These are phyloP conservation scores for Rosellinia necatrix DNA, from an alignment of 2,329 filamentous ascomycete genomes.

Conservation along the genomic window DNA sequence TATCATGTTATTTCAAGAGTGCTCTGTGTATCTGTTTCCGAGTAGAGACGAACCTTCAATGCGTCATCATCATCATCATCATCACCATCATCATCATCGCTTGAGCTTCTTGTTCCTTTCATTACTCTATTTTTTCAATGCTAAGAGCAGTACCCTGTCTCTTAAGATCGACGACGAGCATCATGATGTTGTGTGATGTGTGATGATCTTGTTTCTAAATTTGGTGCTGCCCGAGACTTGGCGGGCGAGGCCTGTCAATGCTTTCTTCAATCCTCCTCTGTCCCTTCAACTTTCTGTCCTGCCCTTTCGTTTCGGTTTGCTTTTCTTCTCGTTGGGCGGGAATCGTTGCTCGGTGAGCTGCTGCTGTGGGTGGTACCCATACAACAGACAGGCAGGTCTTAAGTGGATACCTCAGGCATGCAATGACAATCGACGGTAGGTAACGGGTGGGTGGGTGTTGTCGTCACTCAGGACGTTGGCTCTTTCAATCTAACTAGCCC, in stretches of 20 bases:
- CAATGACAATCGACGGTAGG: too few species aligned
- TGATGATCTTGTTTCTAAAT: slow-evolving; percentile 18
- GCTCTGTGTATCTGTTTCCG: too few species aligned
- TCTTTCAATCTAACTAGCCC: too few species aligned
- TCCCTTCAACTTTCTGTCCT: too few species aligned
- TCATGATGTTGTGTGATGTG: not conserved
- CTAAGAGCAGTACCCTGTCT: not conserved
- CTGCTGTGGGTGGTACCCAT: not conserved
- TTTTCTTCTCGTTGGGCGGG: not conserved
- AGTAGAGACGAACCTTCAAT: too few species aligned
- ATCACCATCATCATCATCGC: not conserved
- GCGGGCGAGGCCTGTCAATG: not conserved
- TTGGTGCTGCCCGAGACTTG: not conserved
- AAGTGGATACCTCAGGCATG: not conserved
- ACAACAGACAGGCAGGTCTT: not conserved
- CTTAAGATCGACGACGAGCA: not conserved
- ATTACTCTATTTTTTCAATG: too few species aligned
- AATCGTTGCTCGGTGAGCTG: slow-evolving; percentile 1
- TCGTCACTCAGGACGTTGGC: not conserved
- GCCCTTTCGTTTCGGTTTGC: not conserved
- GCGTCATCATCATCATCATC: not conserved
- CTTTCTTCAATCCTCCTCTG: too few species aligned
- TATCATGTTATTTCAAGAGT: too few species aligned
- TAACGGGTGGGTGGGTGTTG: too few species aligned
- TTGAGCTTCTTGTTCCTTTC: too few species aligned